Evolutionary conservation across 208 protist species (phyloP).

Genomic region (Leishmania major): DNA sequence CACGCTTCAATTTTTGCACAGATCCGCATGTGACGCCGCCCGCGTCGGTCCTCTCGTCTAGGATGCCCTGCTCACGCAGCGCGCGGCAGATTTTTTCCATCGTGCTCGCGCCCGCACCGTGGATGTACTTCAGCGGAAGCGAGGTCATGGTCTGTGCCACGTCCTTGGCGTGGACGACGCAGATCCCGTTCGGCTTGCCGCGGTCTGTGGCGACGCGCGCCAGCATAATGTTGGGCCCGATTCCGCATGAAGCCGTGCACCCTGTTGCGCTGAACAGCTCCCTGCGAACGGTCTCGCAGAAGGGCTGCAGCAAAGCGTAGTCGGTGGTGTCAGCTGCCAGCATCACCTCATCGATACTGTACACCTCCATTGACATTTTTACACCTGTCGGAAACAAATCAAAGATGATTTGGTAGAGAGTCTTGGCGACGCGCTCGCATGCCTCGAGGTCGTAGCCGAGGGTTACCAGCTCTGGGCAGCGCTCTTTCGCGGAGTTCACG

Average conservation of each 20-base stretch:
- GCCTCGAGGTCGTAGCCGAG: constrained; percentile 91
- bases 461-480: constrained; percentile 88
- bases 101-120: constrained; percentile 71
- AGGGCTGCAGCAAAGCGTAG: constrained; percentile 39
- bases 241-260: constrained; percentile 86
- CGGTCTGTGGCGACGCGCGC: constrained; percentile 70
- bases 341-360: constrained; percentile 91
- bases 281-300: constrained; percentile 60
- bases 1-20: constrained; percentile 63
- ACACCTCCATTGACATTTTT: constrained; percentile 83
- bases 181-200: constrained; percentile 80
- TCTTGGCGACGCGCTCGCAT: constrained; percentile 63
- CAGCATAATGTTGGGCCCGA: constrained; percentile 87
- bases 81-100: constrained; percentile 58
- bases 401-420: constrained; percentile 80
- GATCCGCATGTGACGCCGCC: constrained; percentile 54
- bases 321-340: constrained; percentile 77
- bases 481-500: constrained; percentile 73
- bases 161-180: constrained; percentile 47
- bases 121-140: constrained; percentile 65
- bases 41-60: constrained; percentile 8
- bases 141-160: constrained; percentile 40
- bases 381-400: constrained; percentile 47
- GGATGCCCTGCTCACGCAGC: constrained; percentile 28
- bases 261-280: constrained; percentile 57